Conservation (phyloP, 805 yeast genomes). For the Candida nanaspora region DNA sequence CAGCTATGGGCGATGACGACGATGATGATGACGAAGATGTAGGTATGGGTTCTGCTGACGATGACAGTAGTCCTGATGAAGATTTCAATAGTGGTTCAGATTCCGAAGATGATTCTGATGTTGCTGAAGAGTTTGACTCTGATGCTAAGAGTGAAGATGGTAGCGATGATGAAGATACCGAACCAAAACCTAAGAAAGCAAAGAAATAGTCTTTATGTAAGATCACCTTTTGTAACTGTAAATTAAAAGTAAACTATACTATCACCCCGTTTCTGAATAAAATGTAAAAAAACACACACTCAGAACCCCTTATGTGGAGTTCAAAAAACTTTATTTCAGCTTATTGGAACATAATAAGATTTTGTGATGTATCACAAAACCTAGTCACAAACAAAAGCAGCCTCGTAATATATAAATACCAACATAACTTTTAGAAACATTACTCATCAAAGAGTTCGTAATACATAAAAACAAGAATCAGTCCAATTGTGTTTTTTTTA, state of each 20-base stretch:
- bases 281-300: too few species aligned
- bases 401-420: too few species aligned
- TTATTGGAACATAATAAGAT: too few species aligned
- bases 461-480: too few species aligned
- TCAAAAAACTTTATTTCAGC: too few species aligned
- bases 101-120: conserved; percentile 40
- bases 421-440: too few species aligned
- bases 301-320: too few species aligned
- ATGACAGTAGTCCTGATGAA: conserved; percentile 73
- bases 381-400: too few species aligned
- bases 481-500: too few species aligned
- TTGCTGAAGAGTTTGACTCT: conserved; percentile 80
- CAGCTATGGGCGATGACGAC: conserved; percentile 58
- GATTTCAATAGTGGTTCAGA: conserved; percentile 64
- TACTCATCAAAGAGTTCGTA: too few species aligned
- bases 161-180: conserved; percentile 18
- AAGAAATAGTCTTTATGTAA: conserved; percentile 7
- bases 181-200: conserved; percentile 21
- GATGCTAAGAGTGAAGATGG: conserved; percentile 35
- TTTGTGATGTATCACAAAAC: too few species aligned
- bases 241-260: background rate
- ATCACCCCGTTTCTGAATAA: too few species aligned
- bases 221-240: background rate
- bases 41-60: conserved; percentile 72
- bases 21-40: conserved; percentile 48